Conservation (phyloP, 2,329 filamentous ascomycete species). For the Apiospora kogelbergensis region DNA sequence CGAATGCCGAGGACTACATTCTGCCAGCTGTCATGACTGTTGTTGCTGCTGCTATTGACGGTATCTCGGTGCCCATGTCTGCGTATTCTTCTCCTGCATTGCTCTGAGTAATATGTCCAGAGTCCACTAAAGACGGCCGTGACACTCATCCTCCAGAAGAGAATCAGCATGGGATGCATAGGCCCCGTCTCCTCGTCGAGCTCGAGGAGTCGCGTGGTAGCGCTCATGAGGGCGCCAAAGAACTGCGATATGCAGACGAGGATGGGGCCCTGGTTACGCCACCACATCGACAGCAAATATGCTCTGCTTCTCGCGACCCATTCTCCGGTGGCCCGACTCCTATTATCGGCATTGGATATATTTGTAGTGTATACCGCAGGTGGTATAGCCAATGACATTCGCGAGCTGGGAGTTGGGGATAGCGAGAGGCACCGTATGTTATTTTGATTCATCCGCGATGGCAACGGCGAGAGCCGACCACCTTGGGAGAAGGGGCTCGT, state of each 20-base stretch:
- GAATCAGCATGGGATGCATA: constrained; percentile 81
- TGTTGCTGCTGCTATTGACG: not conserved
- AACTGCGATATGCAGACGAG: constrained; percentile 75
- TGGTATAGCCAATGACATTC: not conserved
- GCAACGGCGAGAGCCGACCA: constrained; percentile 20
- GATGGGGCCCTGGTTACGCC: constrained; percentile 67
- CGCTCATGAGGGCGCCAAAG: constrained; percentile 84
- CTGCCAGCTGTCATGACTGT: not conserved
- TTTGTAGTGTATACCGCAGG: not conserved
- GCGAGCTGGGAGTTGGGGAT: not conserved
- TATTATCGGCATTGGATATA: too few species aligned
- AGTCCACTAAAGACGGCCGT: constrained; percentile 65
- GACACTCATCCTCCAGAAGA: constrained; percentile 77
- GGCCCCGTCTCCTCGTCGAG: constrained; percentile 47
- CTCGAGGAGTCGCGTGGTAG: constrained; percentile 75
- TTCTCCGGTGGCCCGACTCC: not conserved
- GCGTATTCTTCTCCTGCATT: not conserved
- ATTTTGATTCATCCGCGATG: not conserved
- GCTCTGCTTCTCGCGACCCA: constrained; percentile 3
- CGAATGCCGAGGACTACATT: constrained; percentile 56
- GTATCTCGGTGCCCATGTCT: not conserved
- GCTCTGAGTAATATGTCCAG: constrained; percentile 33
- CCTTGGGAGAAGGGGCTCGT: constrained; percentile 42
- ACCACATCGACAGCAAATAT: constrained; percentile 30
- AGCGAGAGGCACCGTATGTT: not conserved